Evolutionary conservation across 2,329 filamentous ascomycete species (phyloP).

Genomic region (Metarhizium album): DNA sequence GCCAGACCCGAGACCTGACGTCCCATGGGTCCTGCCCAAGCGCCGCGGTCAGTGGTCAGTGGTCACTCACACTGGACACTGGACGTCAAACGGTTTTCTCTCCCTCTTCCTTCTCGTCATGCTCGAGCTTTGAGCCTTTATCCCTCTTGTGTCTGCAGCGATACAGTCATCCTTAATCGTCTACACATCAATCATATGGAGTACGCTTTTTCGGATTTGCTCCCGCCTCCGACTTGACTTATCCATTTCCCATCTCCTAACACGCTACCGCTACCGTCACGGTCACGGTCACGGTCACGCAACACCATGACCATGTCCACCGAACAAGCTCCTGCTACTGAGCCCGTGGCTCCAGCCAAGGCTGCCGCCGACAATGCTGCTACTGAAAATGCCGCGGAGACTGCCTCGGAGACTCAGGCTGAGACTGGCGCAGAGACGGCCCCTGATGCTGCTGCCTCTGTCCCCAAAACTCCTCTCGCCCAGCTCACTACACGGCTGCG

Average conservation of each 20-base stretch:
- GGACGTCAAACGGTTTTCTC: not conserved
- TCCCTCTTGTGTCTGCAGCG: too few relatives aligned
- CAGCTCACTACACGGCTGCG: constrained; percentile 49
- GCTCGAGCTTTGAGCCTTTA: not conserved
- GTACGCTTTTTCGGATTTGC: too few relatives aligned
- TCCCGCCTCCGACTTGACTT: too few relatives aligned
- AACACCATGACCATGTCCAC: constrained; percentile 11
- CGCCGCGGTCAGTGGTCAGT: too few relatives aligned
- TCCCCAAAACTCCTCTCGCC: constrained; percentile 30
- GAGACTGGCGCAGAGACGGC: constrained; percentile 17
- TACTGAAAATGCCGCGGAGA: constrained; percentile 14
- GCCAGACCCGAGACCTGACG: too few relatives aligned
- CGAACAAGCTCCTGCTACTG: constrained; percentile 13
- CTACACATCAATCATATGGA: too few relatives aligned
- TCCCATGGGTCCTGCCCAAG: too few relatives aligned
- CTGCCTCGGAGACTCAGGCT: constrained; percentile 14
- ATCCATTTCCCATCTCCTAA: too few relatives aligned
- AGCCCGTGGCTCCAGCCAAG: constrained; percentile 3
- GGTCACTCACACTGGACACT: too few relatives aligned
- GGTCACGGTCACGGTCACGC: not conserved
- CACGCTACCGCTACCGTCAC: too few relatives aligned
- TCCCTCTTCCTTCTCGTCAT: not conserved
- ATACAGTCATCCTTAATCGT: too few relatives aligned
- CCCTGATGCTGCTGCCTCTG: constrained; percentile 12
- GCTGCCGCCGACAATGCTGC: not conserved